Conservation (phyloP, 305 asterid species). For the Fraxinus angustifolia region DNA sequence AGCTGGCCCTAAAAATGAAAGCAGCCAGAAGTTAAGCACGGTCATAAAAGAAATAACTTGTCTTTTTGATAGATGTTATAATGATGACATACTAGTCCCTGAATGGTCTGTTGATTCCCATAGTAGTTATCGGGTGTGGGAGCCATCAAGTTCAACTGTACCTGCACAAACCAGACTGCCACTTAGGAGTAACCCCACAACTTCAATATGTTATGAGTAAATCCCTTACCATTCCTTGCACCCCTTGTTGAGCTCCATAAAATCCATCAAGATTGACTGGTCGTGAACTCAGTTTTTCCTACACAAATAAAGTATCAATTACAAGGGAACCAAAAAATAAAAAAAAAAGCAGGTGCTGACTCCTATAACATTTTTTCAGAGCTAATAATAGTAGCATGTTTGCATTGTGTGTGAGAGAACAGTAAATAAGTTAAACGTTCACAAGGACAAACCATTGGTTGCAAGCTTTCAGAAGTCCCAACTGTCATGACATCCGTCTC, state of each 20-base stretch:
- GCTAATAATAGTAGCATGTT: background rate
- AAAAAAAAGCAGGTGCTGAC: background rate
- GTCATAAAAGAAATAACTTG: conserved; percentile 2
- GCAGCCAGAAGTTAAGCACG: conserved; percentile 10
- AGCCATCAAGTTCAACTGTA: conserved; percentile 90
- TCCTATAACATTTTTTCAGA: background rate
- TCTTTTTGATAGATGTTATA: conserved; percentile 5
- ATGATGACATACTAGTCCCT: conserved; percentile 71
- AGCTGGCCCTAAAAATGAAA: conserved; percentile 73
- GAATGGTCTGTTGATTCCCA: conserved; percentile 74
- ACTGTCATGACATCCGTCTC: conserved; percentile 67
- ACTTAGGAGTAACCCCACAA: conserved; percentile 24
- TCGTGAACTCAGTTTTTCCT: conserved; percentile 83
- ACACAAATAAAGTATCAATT: conserved; percentile 18
- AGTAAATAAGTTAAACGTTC: conserved; percentile 17
- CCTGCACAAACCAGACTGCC: conserved; percentile 45
- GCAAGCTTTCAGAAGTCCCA: conserved; percentile 72
- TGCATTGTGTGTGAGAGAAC: background rate
- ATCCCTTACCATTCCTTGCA: conserved; percentile 80
- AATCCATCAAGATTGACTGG: conserved; percentile 79
- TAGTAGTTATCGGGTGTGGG: conserved; percentile 83
- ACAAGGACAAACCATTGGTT: conserved; percentile 68
- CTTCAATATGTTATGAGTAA: background rate
- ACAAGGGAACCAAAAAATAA: background rate
- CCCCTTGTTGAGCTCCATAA: conserved; percentile 73